These are phyloP conservation scores for Bondarzewia mesenterica DNA, from an alignment of 1,284 basidiomycete species.

Conservation along the genomic window DNA sequence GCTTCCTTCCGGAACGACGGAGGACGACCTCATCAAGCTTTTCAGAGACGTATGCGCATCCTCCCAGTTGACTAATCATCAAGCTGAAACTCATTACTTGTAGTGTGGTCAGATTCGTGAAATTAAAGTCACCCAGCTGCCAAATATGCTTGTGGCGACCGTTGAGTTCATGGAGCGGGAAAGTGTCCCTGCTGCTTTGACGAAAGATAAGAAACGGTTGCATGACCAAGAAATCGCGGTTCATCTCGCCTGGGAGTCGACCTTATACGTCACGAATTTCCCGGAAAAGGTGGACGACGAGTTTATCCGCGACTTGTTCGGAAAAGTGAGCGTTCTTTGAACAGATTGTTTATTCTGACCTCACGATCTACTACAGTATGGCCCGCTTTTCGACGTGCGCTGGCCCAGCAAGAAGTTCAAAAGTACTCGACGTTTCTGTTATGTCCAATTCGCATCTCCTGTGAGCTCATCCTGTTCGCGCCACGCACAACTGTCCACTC, in stretches of 20 bases:
- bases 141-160: slow-evolving; percentile 58
- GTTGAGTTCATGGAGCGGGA: slow-evolving; percentile 76
- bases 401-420: slow-evolving; percentile 99
- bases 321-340: slow-evolving; percentile 41
- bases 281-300: slow-evolving; percentile 80
- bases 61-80: background rate
- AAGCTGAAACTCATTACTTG: slow-evolving; percentile 1
- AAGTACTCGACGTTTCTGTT: slow-evolving; percentile 86
- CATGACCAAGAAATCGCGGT: slow-evolving; percentile 71
- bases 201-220: slow-evolving; percentile 88
- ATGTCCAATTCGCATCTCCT: slow-evolving; percentile 84
- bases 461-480: slow-evolving; percentile 34
- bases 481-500: background rate
- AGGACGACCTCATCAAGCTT: slow-evolving; percentile 61
- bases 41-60: slow-evolving; percentile 75
- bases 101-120: slow-evolving; percentile 84
- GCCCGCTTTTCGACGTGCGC: slow-evolving; percentile 86
- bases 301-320: slow-evolving; percentile 70
- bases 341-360: background rate
- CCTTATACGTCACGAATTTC: slow-evolving; percentile 96
- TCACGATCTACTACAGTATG: slow-evolving; percentile 52
- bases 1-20: slow-evolving; percentile 48
- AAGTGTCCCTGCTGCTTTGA: slow-evolving; percentile 76
- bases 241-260: slow-evolving; percentile 88
- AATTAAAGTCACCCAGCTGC: slow-evolving; percentile 59